Evolutionary conservation across 2,329 filamentous ascomycete species (phyloP).

Genomic region (Chalaropsis ovoidea): DNA sequence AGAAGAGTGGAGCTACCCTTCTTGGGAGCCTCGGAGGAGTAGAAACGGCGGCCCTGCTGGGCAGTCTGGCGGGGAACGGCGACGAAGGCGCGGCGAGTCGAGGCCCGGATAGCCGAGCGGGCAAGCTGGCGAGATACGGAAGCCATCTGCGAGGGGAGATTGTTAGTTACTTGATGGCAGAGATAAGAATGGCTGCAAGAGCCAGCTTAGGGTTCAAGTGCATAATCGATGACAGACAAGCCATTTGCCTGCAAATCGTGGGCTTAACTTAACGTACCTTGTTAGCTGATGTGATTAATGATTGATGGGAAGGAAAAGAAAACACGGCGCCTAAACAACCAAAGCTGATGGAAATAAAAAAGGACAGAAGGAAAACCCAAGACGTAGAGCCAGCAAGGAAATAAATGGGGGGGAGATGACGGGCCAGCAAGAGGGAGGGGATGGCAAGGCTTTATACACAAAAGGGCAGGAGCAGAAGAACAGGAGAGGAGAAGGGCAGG

Average conservation of each 20-base stretch:
- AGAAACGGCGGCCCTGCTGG: constrained; percentile 64
- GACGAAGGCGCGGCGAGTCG: constrained; percentile 47
- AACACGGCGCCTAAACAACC: constrained; percentile 5
- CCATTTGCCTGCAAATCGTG: background rate
- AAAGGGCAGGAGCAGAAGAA: constrained; percentile 2
- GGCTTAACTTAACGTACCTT: constrained; percentile 3
- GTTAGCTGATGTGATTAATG: constrained; percentile 6
- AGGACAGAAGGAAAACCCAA: constrained; percentile 12
- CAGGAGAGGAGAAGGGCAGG: background rate
- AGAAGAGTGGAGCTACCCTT: constrained; percentile 42
- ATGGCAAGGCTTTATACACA: constrained; percentile 9
- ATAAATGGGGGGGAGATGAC: background rate
- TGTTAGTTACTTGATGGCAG: constrained; percentile 11
- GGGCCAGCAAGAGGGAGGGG: background rate
- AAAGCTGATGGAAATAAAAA: constrained; percentile 6
- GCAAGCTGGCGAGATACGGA: constrained; percentile 45
- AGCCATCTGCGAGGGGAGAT: constrained; percentile 30
- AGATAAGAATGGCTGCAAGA: background rate
- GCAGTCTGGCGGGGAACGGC: constrained; percentile 55
- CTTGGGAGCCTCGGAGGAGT: constrained; percentile 59
- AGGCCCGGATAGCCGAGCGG: constrained; percentile 50
- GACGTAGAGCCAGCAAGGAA: background rate
- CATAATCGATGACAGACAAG: too few species aligned
- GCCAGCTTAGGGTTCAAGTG: background rate
- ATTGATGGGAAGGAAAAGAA: constrained; percentile 13